Evolutionary conservation across 306 rosid genomes (phyloP).

Genomic region (Cucumis sativus): Cucumber_9930_V3 NC_026657.2:29133501-29134000

Average conservation of each 20-base stretch:
- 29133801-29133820: slow-evolving; percentile 53
- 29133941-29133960: slow-evolving; percentile 94
- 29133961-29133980: slow-evolving; percentile 93
- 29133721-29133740: background rate
- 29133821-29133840: slow-evolving; percentile 72
- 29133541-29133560: slow-evolving; percentile 87
- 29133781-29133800: slow-evolving; percentile 91
- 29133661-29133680: slow-evolving; percentile 59
- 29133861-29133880: slow-evolving; percentile 70
- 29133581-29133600: slow-evolving; percentile 64
- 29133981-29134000: slow-evolving; percentile 73
- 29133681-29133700: background rate
- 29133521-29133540: slow-evolving; percentile 72
- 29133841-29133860: slow-evolving; percentile 98
- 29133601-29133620: slow-evolving; percentile 67
- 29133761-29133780: slow-evolving; percentile 99
- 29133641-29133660: slow-evolving; percentile 73
- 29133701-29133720: background rate
- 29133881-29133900: slow-evolving; percentile 77
- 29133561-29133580: slow-evolving; percentile 76
- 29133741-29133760: slow-evolving; percentile 57
- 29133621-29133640: slow-evolving; percentile 51
- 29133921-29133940: slow-evolving; percentile 88
- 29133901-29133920: slow-evolving; percentile 95
- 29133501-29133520: slow-evolving; percentile 81